Evolutionary conservation across 2,329 filamentous ascomycete species (phyloP).

Genomic region (Aurifilum marmelostoma): DNA sequence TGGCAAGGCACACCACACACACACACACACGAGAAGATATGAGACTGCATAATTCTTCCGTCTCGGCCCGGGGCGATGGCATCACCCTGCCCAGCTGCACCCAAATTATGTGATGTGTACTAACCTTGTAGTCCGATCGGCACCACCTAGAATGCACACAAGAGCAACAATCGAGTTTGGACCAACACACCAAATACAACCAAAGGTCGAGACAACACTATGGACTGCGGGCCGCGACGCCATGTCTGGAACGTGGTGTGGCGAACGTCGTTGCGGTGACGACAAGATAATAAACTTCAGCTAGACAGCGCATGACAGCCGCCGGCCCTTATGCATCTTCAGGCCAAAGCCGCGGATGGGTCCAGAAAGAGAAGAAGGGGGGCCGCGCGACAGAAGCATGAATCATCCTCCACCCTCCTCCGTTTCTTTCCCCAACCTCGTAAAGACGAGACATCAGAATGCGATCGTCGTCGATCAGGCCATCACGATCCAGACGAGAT

Average conservation of each 20-base stretch:
- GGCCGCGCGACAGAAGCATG: not conserved
- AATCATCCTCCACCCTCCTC: not conserved
- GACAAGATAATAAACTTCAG: not conserved
- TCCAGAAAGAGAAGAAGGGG: not conserved
- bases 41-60: constrained; percentile 17
- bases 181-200: not conserved
- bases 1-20: not conserved
- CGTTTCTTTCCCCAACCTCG: no score
- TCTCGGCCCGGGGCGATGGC: not conserved
- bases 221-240: constrained; percentile 2
- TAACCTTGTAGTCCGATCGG: not conserved
- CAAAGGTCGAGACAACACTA: not conserved
- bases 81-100: not conserved
- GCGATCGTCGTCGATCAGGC: not conserved
- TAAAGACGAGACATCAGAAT: not conserved
- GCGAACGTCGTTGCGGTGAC: not conserved
- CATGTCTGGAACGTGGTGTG: not conserved
- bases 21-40: no score
- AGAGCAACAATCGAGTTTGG: not conserved
- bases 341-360: not conserved
- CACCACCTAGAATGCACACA: not conserved
- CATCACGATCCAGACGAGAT: not conserved
- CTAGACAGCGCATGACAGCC: not conserved
- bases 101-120: no score
- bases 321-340: not conserved